These are phyloP conservation scores for Aegilops sharonensis DNA, from an alignment of 176 grass and related monocot genomes.

Conservation along the genomic window DNA sequence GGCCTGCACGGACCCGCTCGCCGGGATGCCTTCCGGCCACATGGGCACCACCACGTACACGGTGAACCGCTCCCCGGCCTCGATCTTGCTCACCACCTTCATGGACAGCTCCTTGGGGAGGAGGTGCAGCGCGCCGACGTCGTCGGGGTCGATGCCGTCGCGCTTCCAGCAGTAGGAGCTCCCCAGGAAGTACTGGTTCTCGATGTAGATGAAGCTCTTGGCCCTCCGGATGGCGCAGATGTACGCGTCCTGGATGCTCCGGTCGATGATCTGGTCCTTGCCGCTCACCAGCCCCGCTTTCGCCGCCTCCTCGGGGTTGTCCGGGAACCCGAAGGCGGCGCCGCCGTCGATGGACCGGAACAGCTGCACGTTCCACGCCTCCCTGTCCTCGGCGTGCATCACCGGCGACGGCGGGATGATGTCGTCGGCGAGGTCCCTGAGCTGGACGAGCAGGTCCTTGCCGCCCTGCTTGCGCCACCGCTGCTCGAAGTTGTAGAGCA, in stretches of 20 bases:
- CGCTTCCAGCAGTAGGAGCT: conserved; percentile 71
- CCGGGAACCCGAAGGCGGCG: conserved; percentile 75
- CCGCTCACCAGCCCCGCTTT: conserved; percentile 64
- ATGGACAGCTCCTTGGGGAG: conserved; percentile 93
- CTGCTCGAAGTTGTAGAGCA: conserved; percentile 95
- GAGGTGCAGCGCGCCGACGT: conserved; percentile 76
- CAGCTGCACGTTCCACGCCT: conserved; percentile 79
- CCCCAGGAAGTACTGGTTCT: conserved; percentile 85
- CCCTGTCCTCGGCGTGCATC: conserved; percentile 42
- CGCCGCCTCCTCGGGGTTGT: conserved; percentile 60
- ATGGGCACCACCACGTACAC: conserved; percentile 86
- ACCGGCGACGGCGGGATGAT: conserved; percentile 57
- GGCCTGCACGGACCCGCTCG: conserved; percentile 84
- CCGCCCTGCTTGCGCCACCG: conserved; percentile 69
- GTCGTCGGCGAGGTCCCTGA: conserved; percentile 43
- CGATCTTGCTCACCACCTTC: conserved; percentile 83
- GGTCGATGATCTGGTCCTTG: conserved; percentile 79
- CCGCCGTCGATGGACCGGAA: conserved; percentile 87
- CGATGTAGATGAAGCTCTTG: conserved; percentile 74
- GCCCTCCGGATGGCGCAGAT: conserved; percentile 69
- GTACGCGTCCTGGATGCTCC: conserved; percentile 87
- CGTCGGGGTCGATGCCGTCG: conserved; percentile 59
- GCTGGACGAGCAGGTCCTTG: conserved; percentile 55
- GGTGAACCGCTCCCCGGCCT: conserved; percentile 71
- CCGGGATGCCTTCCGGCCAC: conserved; percentile 96